Evolutionary conservation across 2,329 filamentous ascomycete species (phyloP), one percentile per base, ranked within the genome.

Genomic region (Talaromyces piceae): DNA sequence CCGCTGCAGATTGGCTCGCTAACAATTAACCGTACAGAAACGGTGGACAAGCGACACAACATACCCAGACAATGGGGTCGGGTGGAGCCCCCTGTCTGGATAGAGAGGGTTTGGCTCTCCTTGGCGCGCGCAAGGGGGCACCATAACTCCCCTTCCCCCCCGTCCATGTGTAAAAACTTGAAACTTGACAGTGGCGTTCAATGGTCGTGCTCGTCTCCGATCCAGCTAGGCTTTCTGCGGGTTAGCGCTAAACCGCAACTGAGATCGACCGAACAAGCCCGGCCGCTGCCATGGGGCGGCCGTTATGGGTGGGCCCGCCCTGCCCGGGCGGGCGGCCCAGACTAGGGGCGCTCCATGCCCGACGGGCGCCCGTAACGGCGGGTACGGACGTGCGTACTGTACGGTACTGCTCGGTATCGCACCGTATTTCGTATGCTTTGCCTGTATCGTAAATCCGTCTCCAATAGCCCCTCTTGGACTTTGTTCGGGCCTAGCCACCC

Each of bases 1-100:
- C 33, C 8, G 16, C 33, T 37, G n/a, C 33, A 37, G 39, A 43
- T 43, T 43, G 39, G 39, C 39, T 43, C 20, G 39, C 39, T 25
- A 43, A 25, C 23, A 43, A 43, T 43, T 43, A 43, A 43, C 39
- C 39, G 39, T 43, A 43, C 39, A 43, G 39, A 30, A 7, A 16
- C 20, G 39, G 31, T 18, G 31, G 31, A n/a, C 31, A 37, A n/a
- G n/a, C 2, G 31, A 37, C 16, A 37, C n/a, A 37, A n/a, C 16
- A 20, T 18, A 37, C 23, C 39, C 39, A 25, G 22, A 43, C 20
- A 43, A 43, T 43, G 39, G 39, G 39, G 39, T 43, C 39, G 23
- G 39, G 39, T 43, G 39, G 39, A 18, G 23, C 11, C 20, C 13
- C 12, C 39, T n/a, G n/a, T n/a, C n/a, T n/a, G n/a, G n/a, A n/a